Conservation (phyloP, 768 basidiomycete genomes). For the Sarcodon sp. region DNA sequence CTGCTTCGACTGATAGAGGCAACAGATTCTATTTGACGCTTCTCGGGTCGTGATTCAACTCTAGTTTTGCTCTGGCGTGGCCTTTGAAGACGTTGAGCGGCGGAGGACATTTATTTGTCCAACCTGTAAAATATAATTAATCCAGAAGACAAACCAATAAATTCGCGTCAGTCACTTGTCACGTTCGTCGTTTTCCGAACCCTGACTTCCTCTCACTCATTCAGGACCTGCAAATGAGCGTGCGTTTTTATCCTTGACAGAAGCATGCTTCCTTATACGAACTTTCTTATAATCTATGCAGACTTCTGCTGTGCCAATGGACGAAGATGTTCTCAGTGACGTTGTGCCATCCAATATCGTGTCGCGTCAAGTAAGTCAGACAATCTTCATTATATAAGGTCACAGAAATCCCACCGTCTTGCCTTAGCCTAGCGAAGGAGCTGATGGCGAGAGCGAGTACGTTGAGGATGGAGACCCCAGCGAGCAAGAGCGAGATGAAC, state of each 20-base stretch:
- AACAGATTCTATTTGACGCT: constrained; percentile 45
- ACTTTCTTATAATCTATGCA: background rate
- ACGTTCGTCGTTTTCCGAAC: no score
- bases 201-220: no score
- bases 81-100: no score
- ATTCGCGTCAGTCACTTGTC: no score
- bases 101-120: no score
- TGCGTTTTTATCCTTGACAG: no score
- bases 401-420: constrained; percentile 13
- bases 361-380: constrained; percentile 58
- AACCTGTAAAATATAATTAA: no score
- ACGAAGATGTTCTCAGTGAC: constrained; percentile 83
- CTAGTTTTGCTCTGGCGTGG: no score
- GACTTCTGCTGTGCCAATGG: constrained; percentile 18
- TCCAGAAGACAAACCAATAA: no score
- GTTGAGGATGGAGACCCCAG: constrained; percentile 34
- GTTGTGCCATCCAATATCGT: constrained; percentile 87
- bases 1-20: constrained; percentile 69
- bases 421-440: constrained; percentile 48
- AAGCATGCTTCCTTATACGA: no score
- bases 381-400: background rate
- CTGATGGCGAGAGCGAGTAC: constrained; percentile 66
- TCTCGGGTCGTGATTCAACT: constrained; percentile 1
- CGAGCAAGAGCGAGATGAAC: constrained; percentile 12
- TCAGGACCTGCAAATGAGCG: no score